phyloP scores from a whole-genome alignment of 352 stramenopile species.

The Pythium insidiosum region DNA sequence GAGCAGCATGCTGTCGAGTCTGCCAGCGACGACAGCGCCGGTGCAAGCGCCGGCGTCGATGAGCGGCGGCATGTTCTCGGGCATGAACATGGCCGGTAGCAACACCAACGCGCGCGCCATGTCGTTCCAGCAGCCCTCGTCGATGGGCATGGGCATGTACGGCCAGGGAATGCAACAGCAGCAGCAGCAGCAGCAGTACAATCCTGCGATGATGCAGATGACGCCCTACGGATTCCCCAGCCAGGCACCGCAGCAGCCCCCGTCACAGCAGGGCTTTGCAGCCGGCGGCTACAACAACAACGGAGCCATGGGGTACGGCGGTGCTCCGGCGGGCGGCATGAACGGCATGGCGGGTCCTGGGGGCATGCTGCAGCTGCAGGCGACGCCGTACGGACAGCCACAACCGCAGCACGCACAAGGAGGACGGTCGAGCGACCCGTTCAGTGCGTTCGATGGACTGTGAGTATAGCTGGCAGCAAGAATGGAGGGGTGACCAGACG shows the following conservation, averaged over 20 bases:
- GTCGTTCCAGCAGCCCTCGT: slow-evolving; percentile 24
- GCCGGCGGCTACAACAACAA: slow-evolving; percentile 20
- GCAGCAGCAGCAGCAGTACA: slow-evolving; percentile 38
- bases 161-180: too few relatives aligned
- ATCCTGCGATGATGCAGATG: slow-evolving; percentile 65
- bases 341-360: slow-evolving; percentile 43
- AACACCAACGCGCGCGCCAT: slow-evolving; percentile 30
- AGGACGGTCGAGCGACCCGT: slow-evolving; percentile 44
- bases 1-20: slow-evolving; percentile 28
- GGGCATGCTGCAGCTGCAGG: slow-evolving; percentile 69
- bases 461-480: too few relatives aligned
- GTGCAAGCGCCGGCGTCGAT: too few relatives aligned
- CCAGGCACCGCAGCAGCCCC: slow-evolving; percentile 21
- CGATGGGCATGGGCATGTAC: too few relatives aligned
- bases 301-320: slow-evolving; percentile 16
- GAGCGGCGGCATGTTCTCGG: too few relatives aligned
- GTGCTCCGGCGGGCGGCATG: too few relatives aligned
- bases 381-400: slow-evolving; percentile 33
- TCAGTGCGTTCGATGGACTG: slow-evolving; percentile 75
- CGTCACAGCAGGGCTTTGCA: slow-evolving; percentile 35
- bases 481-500: too few relatives aligned
- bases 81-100: slow-evolving; percentile 1
- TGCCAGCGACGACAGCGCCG: slow-evolving; percentile 27
- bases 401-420: slow-evolving; percentile 39
- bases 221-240: slow-evolving; percentile 54